Evolutionary conservation across 1,284 basidiomycete genomes (phyloP), one percentile per base, ranked within the genome.

Genomic region (Neotropicomus parvogracilis): DNA sequence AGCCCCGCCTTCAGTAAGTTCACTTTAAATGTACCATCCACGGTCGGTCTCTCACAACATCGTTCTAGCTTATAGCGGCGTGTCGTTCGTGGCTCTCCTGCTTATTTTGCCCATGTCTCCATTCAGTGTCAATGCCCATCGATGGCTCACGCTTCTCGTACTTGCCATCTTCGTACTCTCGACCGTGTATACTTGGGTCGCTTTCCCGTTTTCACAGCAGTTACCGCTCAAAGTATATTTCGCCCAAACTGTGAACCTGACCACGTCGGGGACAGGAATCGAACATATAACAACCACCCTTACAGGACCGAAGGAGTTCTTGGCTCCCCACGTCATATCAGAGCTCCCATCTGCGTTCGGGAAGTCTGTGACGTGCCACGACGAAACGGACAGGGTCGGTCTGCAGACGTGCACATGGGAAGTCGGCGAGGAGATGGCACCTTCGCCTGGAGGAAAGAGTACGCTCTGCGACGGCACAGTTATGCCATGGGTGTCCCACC

Each of bases 141-240:
- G 71, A 17, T 64, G 59, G 44, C 62, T 85, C 28, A 73, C 75
- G 1, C 44, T 69, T 11, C 34, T 74, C 29, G 59, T 78, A 11
- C 47, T 75, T 4, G 48, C 72, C 14, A 50, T 79, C 11, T 75
- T 84, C 47, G 49, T 78, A 2, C 50, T 72, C 4, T 67, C 73
- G 3, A 74, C 77, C 0, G 53, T 70, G 7, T 78, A 75, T 46
- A 66, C 73, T 26, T 74, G 75, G 64, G 54, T 75, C 2, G 65
- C 66, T 13, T 83, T 81, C 66, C 87, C 87, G 0, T 89, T 89
- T 68, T 77, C 77, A 12, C 64, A 70, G 26, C 64, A 75, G 20
- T 64, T 73, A 3, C 85, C 85, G 0, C 67, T 88, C 55, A 88
- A 87, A 54, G 66, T 88, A 0, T 85, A 73, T 64, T 89, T 87